phyloP scores from a whole-genome alignment of 805 yeast species.

The Saturnispora ahearnii region DNA sequence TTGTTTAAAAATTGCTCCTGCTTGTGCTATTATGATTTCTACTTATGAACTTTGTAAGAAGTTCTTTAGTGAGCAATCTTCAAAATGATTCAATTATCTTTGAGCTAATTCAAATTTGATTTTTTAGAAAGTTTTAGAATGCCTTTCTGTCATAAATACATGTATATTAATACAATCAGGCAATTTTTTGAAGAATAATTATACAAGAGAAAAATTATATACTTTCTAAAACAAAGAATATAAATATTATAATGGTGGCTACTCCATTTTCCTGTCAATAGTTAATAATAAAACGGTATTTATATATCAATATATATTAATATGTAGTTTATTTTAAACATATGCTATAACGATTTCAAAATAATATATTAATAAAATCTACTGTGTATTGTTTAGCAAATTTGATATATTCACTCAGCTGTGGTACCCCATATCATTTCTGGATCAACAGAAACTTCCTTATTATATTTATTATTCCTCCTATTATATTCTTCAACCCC shows the following conservation, averaged over 20 bases:
- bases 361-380: background rate
- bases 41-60: conserved; percentile 85
- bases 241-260: background rate
- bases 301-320: background rate
- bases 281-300: background rate
- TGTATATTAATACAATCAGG: background rate
- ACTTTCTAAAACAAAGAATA: background rate
- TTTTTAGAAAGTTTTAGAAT: background rate
- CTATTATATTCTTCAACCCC: background rate
- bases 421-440: conserved; percentile 4
- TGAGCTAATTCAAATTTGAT: background rate
- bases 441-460: conserved; percentile 7
- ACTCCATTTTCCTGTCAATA: background rate
- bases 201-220: too few species aligned
- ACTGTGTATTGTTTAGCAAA: background rate
- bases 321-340: background rate
- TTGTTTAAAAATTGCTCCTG: conserved; percentile 85
- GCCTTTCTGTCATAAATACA: background rate
- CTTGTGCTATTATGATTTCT: conserved; percentile 97
- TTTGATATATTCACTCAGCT: background rate
- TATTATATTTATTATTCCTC: background rate
- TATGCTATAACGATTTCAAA: background rate
- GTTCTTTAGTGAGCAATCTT: conserved; percentile 28
- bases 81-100: background rate
- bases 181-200: too few species aligned